Conservation (phyloP, 305 asterid species). For the Ilex paraguariensis region DNA sequence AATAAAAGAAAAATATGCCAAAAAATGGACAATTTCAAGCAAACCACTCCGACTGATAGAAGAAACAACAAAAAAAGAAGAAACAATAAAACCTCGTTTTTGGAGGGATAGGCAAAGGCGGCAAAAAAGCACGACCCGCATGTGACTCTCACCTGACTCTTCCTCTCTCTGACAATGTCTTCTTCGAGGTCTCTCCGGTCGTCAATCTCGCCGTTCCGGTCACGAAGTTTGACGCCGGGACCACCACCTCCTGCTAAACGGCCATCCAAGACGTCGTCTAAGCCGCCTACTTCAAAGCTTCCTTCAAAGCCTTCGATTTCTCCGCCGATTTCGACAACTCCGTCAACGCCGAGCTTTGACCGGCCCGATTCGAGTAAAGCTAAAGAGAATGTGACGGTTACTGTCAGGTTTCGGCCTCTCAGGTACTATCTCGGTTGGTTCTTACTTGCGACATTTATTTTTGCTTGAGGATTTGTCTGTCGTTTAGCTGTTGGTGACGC, state of each 20-base stretch:
- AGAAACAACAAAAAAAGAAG: no score
- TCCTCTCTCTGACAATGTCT: background rate
- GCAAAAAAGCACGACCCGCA: conserved; percentile 39
- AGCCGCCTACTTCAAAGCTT: conserved; percentile 18
- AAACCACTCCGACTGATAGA: no score
- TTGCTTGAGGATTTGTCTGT: background rate
- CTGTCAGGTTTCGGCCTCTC: conserved; percentile 88
- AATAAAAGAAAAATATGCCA: no score
- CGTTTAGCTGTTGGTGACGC: conserved; percentile 3
- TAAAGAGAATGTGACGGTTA: conserved; percentile 74
- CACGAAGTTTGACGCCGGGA: conserved; percentile 40
- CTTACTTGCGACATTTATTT: conserved; percentile 1
- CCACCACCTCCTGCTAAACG: conserved; percentile 22
- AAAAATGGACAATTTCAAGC: no score
- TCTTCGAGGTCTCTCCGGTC: conserved; percentile 54
- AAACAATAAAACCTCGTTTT: no score
- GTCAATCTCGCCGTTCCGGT: conserved; percentile 71
- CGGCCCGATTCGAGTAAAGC: conserved; percentile 25
- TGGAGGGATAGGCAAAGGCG: conserved; percentile 28
- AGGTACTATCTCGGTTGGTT: conserved; percentile 29
- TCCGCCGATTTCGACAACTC: conserved; percentile 19
- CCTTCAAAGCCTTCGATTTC: conserved; percentile 17
- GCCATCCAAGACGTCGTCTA: conserved; percentile 22
- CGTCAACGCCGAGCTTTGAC: conserved; percentile 7
- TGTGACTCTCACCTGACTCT: conserved; percentile 13